Percentiles rank a stretch among this genome's conserved stretches.
These are phyloP conservation scores for Leishmania tropica DNA, from an alignment of 208 protist species.

Conservation along the genomic window DNA sequence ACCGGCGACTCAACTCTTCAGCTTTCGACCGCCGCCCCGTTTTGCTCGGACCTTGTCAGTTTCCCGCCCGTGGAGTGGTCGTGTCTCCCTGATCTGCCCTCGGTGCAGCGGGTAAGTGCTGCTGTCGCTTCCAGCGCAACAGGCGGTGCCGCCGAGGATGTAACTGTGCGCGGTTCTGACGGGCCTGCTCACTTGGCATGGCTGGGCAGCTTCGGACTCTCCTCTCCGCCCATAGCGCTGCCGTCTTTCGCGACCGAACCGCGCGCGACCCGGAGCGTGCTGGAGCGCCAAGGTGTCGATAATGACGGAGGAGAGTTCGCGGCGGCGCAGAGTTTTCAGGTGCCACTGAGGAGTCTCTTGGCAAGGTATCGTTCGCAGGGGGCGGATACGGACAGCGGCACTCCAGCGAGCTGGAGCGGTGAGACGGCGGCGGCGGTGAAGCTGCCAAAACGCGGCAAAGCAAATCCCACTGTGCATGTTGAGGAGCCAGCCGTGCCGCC, in stretches of 20 bases:
- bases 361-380: neutral
- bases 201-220: neutral
- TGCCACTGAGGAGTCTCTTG: constrained; percentile 4
- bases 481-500: neutral
- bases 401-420: neutral
- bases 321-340: neutral
- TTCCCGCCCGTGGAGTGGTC: neutral
- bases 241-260: constrained; percentile 4
- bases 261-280: neutral
- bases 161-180: neutral
- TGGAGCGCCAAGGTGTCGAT: neutral
- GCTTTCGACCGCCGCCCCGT: neutral
- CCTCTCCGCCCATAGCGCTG: neutral
- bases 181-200: neutral
- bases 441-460: neutral
- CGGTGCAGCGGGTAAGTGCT: neutral
- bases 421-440: neutral
- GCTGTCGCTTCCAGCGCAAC: neutral
- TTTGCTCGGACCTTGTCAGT: neutral
- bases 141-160: neutral
- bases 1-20: neutral
- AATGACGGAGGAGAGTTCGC: neutral
- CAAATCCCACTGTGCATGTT: constrained; percentile 1
- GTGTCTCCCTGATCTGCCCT: constrained; percentile 3
- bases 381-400: neutral